phyloP scores from a whole-genome alignment of 1,139 yeast genomes.

The Candida freyschussii region DNA sequence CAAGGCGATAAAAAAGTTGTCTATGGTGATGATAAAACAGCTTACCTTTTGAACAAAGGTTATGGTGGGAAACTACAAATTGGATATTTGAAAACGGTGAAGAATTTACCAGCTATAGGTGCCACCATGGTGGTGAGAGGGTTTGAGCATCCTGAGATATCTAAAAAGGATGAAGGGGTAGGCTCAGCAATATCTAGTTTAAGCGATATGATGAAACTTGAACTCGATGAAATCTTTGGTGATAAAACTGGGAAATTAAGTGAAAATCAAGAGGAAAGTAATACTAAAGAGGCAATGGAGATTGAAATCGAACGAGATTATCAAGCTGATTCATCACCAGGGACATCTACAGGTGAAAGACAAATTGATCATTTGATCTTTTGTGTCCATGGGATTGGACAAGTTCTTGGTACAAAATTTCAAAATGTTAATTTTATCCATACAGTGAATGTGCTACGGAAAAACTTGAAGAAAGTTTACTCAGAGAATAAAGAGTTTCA shows the following conservation, averaged over 20 bases:
- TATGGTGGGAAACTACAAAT: slow-evolving; percentile 32
- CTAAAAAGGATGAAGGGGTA: slow-evolving; percentile 1
- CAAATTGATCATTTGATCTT: slow-evolving; percentile 74
- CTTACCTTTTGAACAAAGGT: slow-evolving; percentile 33
- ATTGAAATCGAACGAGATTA: slow-evolving; percentile 50
- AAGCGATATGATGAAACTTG: slow-evolving; percentile 19
- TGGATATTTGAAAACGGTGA: slow-evolving; percentile 12
- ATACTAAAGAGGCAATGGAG: slow-evolving; percentile 32
- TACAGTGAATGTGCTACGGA: slow-evolving; percentile 68
- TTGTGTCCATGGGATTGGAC: slow-evolving; percentile 94
- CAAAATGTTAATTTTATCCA: slow-evolving; percentile 85
- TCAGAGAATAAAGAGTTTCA: slow-evolving; percentile 40
- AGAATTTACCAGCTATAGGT: slow-evolving; percentile 15
- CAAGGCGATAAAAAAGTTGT: slow-evolving; percentile 27
- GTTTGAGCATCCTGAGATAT: slow-evolving; percentile 6
- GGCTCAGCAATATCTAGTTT: slow-evolving; percentile 10
- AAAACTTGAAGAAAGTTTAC: slow-evolving; percentile 56
- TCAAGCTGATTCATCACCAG: slow-evolving; percentile 32
- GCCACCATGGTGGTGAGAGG: slow-evolving; percentile 12
- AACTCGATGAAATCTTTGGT: slow-evolving; percentile 21
- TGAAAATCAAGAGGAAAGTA: slow-evolving; percentile 24
- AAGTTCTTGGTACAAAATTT: slow-evolving; percentile 71
- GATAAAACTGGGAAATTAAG: slow-evolving; percentile 16
- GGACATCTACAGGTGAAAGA: slow-evolving; percentile 35
- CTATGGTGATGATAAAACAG: slow-evolving; percentile 32